A percentile compares a stretch with the other conserved stretches of the same genome.
Evolutionary conservation across 345 rosid genomes (phyloP).

Genomic region (Stellera chamaejasme): DNA sequence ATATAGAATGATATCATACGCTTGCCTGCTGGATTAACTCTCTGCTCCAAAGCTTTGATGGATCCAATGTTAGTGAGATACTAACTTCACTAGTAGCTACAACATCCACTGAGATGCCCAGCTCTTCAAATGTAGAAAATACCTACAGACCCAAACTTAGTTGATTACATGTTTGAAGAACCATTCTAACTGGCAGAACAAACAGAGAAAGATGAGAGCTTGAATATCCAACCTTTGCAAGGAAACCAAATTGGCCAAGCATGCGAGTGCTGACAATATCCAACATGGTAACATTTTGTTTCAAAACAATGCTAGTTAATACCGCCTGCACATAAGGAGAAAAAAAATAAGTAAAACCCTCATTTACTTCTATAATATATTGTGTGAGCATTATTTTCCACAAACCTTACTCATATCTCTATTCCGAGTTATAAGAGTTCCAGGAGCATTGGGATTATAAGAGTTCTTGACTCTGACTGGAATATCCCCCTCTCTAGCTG

Average conservation of each 20-base stretch:
- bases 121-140: constrained; percentile 89
- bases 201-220: constrained; percentile 3
- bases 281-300: constrained; percentile 96
- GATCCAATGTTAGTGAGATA: constrained; percentile 93
- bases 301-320: constrained; percentile 92
- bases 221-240: constrained; percentile 59
- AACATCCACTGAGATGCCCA: constrained; percentile 96
- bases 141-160: constrained; percentile 37
- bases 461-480: constrained; percentile 99
- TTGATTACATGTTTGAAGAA: too few relatives aligned
- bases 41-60: constrained; percentile 95
- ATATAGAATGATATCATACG: constrained; percentile 13
- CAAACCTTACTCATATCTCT: constrained; percentile 94
- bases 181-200: constrained; percentile 4
- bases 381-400: constrained; percentile 3
- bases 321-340: constrained; percentile 57
- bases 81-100: constrained; percentile 99
- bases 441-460: constrained; percentile 91
- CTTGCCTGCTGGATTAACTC: constrained; percentile 99
- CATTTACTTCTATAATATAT: constrained; percentile 4
- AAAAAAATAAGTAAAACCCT: constrained; percentile 9
- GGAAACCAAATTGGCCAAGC: constrained; percentile 98
- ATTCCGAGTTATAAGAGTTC: constrained; percentile 81
- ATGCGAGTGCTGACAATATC: constrained; percentile 97
- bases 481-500: constrained; percentile 94